Base-by-base conservation (phyloP, 2,329 filamentous ascomycete species). In the Penicillium olsonii region DNA sequence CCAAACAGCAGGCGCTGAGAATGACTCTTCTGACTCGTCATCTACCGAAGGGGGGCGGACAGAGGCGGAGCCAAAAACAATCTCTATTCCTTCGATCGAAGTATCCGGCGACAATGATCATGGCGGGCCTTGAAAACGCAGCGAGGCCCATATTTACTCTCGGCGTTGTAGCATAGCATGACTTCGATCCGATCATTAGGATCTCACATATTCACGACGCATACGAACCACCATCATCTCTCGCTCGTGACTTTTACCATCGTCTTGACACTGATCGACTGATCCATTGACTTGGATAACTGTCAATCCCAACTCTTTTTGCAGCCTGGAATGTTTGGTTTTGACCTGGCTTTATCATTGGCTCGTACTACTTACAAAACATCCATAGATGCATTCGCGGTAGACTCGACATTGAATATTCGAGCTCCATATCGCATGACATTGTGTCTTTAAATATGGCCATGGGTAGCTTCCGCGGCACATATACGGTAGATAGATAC, bases 11-110 rank as follows among this genome's bases (percentile, higher is more conserved):
- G 22, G 6, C n/a, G 27, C 18, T 3, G 37, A 45, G 11, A 19
- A 12, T 6, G 47, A 45, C 11, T 17, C 34, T 20, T 52, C 33
- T 9, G 55, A 54, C 18, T 20, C 20, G 3, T 19, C 47, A 9
- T 44, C 33, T 10, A 37, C 47, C 2, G 45, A 48, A 26, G 34
- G 17, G 4, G 37, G 39, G 9, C 51, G 43, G 4, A 27, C 18
- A 14, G 37, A 50, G 1, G 26, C 53, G 2, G 39, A 52, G 5
- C 9, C 27, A 4, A 43, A 29, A 6, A 19, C 20, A 5, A 27
- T 54, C 9, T 52, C 58, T 5, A 62, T 62, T 7, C 59, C 59
- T 2, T 29, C 48, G 34, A 61, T 62, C n/a, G 56, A 62, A 50
- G 56, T 62, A 2, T 62, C 59, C 2, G 53, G 49, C n/a, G 57